These are phyloP conservation scores for Candida smagusa DNA, from an alignment of 1,139 yeast species.

Conservation along the genomic window DNA sequence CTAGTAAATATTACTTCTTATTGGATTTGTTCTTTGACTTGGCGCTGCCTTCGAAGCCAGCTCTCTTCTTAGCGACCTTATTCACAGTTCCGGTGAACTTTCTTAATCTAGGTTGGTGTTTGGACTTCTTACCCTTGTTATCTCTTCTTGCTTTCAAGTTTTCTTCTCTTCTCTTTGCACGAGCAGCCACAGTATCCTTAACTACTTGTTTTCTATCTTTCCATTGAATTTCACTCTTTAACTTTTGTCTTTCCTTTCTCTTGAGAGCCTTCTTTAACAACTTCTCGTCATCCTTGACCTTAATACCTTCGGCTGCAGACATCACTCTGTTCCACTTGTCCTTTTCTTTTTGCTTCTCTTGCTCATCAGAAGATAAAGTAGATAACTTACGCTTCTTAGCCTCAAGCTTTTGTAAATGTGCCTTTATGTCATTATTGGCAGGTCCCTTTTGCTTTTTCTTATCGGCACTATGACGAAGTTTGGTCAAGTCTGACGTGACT, in stretches of 20 bases:
- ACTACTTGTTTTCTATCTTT: conserved; percentile 79
- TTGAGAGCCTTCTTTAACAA: conserved; percentile 81
- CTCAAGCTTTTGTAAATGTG: conserved; percentile 75
- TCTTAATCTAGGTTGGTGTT: conserved; percentile 65
- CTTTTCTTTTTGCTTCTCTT: conserved; percentile 59
- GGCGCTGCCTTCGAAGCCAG: conserved; percentile 58
- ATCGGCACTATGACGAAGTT: conserved; percentile 50
- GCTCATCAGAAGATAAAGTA: conserved; percentile 61
- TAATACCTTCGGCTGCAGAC: conserved; percentile 85
- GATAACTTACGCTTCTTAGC: conserved; percentile 65
- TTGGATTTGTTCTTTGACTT: conserved; percentile 25
- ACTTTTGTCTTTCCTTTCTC: conserved; percentile 74
- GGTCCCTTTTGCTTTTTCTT: conserved; percentile 72
- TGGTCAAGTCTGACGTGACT: conserved; percentile 72
- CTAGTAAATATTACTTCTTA: conserved; percentile 8
- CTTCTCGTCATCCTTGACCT: conserved; percentile 86
- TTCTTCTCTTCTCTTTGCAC: conserved; percentile 83
- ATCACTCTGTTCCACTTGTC: conserved; percentile 83
- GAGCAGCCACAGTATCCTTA: conserved; percentile 67
- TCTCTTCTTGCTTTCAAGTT: conserved; percentile 80
- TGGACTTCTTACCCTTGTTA: conserved; percentile 70
- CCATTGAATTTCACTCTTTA: conserved; percentile 85
- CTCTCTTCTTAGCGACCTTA: conserved; percentile 45
- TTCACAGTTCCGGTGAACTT: conserved; percentile 60
- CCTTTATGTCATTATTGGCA: conserved; percentile 77